Conservation (phyloP, 2,329 filamentous ascomycete species). For the Domatiomyces globalis region DNA sequence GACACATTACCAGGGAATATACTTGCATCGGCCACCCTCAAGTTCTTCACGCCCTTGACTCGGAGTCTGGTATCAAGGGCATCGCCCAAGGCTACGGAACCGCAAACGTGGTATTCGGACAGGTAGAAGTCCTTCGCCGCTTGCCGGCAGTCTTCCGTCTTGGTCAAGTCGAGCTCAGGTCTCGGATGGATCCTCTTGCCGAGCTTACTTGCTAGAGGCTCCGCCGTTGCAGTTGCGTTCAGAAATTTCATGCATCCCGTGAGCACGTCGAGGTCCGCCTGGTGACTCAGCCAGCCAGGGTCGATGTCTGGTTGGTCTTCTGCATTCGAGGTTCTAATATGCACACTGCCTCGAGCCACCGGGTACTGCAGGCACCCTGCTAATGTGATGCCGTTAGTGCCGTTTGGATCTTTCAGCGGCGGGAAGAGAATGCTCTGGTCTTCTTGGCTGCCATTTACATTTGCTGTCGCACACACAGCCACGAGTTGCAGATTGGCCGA, state of each 20-base stretch:
- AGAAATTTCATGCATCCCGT: slow-evolving; percentile 28
- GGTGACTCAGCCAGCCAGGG: slow-evolving; percentile 27
- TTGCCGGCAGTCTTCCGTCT: slow-evolving; percentile 19
- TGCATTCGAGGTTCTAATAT: slow-evolving; percentile 26
- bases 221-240: slow-evolving; percentile 19
- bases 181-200: slow-evolving; percentile 8
- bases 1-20: slow-evolving; percentile 23
- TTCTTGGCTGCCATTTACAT: too few relatives aligned
- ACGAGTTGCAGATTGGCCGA: slow-evolving; percentile 15
- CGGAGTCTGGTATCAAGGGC: slow-evolving; percentile 25
- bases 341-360: slow-evolving; percentile 33
- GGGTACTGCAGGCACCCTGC: slow-evolving; percentile 20
- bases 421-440: slow-evolving; percentile 16
- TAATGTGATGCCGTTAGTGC: slow-evolving; percentile 10
- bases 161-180: slow-evolving; percentile 6
- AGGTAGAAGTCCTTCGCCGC: slow-evolving; percentile 27
- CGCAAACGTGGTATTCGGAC: slow-evolving; percentile 30
- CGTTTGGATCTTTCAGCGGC: background rate
- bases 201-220: slow-evolving; percentile 7
- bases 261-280: slow-evolving; percentile 23
- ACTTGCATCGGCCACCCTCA: slow-evolving; percentile 27
- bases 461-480: slow-evolving; percentile 5
- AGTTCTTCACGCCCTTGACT: slow-evolving; percentile 25
- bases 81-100: slow-evolving; percentile 33
- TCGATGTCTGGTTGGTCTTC: slow-evolving; percentile 29